Evolutionary conservation across 1,284 basidiomycete species (phyloP).

Genomic region (Cutaneotrichosporon sp.): DNA sequence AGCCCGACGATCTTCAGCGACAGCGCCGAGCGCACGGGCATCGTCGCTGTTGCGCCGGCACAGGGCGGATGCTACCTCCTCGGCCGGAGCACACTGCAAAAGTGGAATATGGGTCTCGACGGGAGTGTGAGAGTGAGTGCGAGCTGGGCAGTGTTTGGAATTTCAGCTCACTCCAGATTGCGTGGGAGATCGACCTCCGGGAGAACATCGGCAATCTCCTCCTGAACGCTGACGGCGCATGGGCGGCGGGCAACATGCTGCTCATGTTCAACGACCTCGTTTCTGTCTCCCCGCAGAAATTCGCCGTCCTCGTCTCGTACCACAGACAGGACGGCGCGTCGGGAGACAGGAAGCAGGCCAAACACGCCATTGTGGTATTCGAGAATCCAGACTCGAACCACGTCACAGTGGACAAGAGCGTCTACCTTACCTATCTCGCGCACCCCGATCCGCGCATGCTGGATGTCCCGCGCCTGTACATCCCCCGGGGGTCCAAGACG

Average conservation of each 20-base stretch:
- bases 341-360: slow-evolving; percentile 15
- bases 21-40: slow-evolving; percentile 28
- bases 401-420: slow-evolving; percentile 27
- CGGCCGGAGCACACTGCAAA: slow-evolving; percentile 35
- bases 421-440: slow-evolving; percentile 37
- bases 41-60: slow-evolving; percentile 24
- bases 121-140: slow-evolving; percentile 26
- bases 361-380: slow-evolving; percentile 36
- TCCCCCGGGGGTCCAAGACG: slow-evolving; percentile 33
- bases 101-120: slow-evolving; percentile 35
- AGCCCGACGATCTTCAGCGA: slow-evolving; percentile 28
- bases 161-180: slow-evolving; percentile 17
- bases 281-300: slow-evolving; percentile 24
- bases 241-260: slow-evolving; percentile 24
- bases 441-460: slow-evolving; percentile 46
- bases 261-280: slow-evolving; percentile 41
- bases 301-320: slow-evolving; percentile 41
- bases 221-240: slow-evolving; percentile 25
- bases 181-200: slow-evolving; percentile 37
- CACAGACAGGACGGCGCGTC: slow-evolving; percentile 20
- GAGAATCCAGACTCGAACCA: slow-evolving; percentile 21
- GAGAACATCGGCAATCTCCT: slow-evolving; percentile 28
- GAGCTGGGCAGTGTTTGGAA: background rate
- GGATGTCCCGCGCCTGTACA: slow-evolving; percentile 41
- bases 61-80: slow-evolving; percentile 29